A percentile compares a stretch with the other conserved stretches of the same genome.
These are phyloP conservation scores for Castanea sativa DNA, from an alignment of 306 rosid genomes.

Conservation along the genomic window DNA sequence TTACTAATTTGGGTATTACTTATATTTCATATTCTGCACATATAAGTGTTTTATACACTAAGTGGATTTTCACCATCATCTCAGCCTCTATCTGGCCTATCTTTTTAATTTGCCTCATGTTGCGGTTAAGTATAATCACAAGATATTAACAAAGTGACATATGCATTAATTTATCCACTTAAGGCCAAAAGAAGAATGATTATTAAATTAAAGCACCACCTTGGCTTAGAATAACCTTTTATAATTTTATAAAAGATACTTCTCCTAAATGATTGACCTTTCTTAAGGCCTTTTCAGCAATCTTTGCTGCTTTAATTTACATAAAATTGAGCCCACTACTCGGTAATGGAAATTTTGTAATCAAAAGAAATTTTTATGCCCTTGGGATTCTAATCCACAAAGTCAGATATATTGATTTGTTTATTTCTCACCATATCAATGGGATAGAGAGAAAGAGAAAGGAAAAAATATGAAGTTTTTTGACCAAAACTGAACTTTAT, in stretches of 20 bases:
- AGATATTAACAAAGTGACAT: conserved; percentile 26
- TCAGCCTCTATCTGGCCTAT: conserved; percentile 24
- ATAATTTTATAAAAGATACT: conserved; percentile 33
- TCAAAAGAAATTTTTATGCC: not conserved
- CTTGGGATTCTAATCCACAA: not conserved
- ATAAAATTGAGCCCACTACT: conserved; percentile 3
- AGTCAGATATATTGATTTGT: not conserved
- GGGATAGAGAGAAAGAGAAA: not conserved
- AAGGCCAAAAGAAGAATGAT: conserved; percentile 38
- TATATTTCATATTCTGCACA: no score
- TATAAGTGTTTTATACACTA: no score
- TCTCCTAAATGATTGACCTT: conserved; percentile 17
- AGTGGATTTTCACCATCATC: not conserved
- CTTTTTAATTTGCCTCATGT: conserved; percentile 10
- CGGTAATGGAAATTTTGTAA: not conserved
- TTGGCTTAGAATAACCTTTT: conserved; percentile 20
- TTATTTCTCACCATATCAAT: not conserved
- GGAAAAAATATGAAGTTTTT: not conserved
- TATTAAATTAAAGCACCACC: conserved; percentile 30
- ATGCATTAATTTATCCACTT: conserved; percentile 23
- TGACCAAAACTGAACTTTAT: not conserved
- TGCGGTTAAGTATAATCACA: conserved; percentile 21
- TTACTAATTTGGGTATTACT: no score
- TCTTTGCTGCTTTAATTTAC: not conserved
- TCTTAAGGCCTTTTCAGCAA: not conserved